Conservation (phyloP, 2,329 filamentous ascomycete genomes). For the Stromatinia cepivora region DNA sequence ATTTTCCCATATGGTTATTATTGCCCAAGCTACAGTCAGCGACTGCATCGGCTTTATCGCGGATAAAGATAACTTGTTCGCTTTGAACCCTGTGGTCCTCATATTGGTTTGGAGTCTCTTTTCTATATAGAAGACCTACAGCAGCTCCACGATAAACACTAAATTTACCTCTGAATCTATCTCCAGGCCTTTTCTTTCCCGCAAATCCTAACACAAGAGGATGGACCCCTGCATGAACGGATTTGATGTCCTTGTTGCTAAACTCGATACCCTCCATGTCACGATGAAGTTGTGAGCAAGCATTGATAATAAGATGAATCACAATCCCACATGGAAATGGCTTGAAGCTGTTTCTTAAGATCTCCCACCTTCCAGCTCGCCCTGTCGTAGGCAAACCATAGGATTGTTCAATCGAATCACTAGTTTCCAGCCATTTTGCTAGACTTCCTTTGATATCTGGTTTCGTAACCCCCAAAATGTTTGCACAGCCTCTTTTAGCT, state of each 20-base stretch:
- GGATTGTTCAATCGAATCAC: conserved; percentile 29
- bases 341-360: conserved; percentile 55
- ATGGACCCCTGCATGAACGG: conserved; percentile 49
- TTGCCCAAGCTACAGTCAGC: conserved; percentile 45
- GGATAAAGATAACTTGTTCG: conserved; percentile 44
- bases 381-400: conserved; percentile 22
- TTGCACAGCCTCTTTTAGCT: conserved; percentile 54
- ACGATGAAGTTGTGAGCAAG: conserved; percentile 48
- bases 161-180: conserved; percentile 55
- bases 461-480: conserved; percentile 50
- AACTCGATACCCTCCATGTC: conserved; percentile 42
- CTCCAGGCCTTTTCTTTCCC: conserved; percentile 50
- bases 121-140: conserved; percentile 51
- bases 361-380: conserved; percentile 47
- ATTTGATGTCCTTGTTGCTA: conserved; percentile 41
- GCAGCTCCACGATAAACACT: conserved; percentile 56
- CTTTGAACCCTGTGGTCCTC: conserved; percentile 50
- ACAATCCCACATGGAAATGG: conserved; percentile 59
- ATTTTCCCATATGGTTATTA: conserved; percentile 43
- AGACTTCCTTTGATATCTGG: conserved; percentile 44
- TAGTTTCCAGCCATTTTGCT: conserved; percentile 33
- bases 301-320: conserved; percentile 57
- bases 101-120: conserved; percentile 53
- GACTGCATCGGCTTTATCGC: conserved; percentile 49
- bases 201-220: conserved; percentile 55